Evolutionary conservation across 345 rosid species (phyloP).

Genomic region (Gossypium australe): DNA sequence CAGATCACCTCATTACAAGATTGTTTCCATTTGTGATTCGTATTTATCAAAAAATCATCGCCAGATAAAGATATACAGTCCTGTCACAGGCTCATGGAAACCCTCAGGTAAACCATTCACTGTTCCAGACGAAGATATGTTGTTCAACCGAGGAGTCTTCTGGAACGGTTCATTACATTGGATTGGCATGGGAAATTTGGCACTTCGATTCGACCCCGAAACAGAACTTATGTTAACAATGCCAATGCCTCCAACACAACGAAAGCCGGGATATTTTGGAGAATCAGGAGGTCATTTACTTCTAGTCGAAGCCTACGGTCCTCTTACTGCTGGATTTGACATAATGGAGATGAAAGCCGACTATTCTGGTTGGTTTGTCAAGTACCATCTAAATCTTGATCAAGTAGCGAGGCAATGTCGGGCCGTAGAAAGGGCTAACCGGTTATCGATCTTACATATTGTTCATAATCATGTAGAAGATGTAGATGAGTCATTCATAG

Average conservation of each 20-base stretch:
- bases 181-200: conserved; percentile 13
- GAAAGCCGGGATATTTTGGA: conserved; percentile 26
- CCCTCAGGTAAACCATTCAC: not conserved
- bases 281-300: conserved; percentile 27
- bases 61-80: conserved; percentile 13
- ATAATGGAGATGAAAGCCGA: conserved; percentile 25
- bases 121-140: not conserved
- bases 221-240: conserved; percentile 10
- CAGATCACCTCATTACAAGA: conserved; percentile 8
- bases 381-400: conserved; percentile 25
- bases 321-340: conserved; percentile 7
- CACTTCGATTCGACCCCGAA: conserved; percentile 17
- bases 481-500: conserved; percentile 14
- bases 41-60: not conserved
- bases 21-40: conserved; percentile 22
- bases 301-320: conserved; percentile 20
- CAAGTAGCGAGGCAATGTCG: not conserved
- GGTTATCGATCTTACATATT: conserved; percentile 9
- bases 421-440: not conserved
- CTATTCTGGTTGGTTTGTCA: conserved; percentile 25
- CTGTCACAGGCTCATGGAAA: conserved; percentile 22
- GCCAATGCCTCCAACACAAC: conserved; percentile 21
- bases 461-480: conserved; percentile 5
- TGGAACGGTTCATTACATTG: conserved; percentile 29
- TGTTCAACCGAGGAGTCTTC: conserved; percentile 17